Evolutionary conservation across 2,329 filamentous ascomycete species (phyloP), one percentile per base, ranked within the genome.

Genomic region (Calycina herbarum): DNA sequence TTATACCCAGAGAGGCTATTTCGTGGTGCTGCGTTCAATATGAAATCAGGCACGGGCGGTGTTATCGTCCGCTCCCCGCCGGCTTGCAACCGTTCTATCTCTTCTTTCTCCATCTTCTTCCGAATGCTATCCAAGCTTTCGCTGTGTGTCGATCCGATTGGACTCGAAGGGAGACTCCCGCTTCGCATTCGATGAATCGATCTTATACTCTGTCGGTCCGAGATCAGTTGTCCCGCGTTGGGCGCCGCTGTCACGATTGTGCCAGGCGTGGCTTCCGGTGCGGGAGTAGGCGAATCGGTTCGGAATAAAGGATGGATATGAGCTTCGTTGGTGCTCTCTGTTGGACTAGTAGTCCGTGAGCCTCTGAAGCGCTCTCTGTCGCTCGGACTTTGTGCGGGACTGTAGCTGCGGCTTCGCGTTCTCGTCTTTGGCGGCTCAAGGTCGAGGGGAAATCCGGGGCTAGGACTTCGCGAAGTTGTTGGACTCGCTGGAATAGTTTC

Each of bases 251-350:
- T 81, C 59, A 94, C 89, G 17, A 89, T 82, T 0, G 91, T 94
- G 0, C 89, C 89, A 0, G 89, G 87, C 0, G 89, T 90, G 1
- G 84, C 82, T 5, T 85, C 78, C 0, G 90, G 86, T 1, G 89
- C 87, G 7, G 89, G 89, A 1, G 82, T 83, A 0, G 89, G 89
- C 51, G 87, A 90, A 73, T 92, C 89, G 5, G 88, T 88, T 66
- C 91, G 84, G 79, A 94, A 93, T 2, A 94, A 82, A 8, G 91
- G 91, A 75, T 94, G 91, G 57, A 93, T 93, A 73, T 93, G 86
- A 3, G 87, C 82, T 75, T 93, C 89, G 17, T 77, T 71, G 8
- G 70, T 60, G 33, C 78, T 79, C 59, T 77, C 80, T 5, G 74
- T 74, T 31, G 79, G 77, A 57, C 68, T 73, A 56, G 57, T 63